phyloP scores from a whole-genome alignment of 345 rosid species.

The Ceriops tagal region DNA sequence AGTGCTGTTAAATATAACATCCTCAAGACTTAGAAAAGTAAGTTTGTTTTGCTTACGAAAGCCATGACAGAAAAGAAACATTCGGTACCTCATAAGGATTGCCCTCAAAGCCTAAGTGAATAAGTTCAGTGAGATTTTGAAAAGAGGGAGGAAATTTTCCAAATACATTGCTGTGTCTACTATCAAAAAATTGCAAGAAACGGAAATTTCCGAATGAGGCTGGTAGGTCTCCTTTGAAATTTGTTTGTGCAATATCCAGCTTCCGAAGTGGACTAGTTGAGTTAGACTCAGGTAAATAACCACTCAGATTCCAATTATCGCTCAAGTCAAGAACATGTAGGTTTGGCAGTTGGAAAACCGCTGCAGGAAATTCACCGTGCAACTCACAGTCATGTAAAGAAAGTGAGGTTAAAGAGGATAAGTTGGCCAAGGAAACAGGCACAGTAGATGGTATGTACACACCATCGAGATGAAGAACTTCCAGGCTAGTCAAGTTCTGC shows the following conservation, averaged over 20 bases:
- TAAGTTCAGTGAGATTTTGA: neutral
- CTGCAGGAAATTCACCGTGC: neutral
- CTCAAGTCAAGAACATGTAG: neutral
- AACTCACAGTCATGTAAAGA: neutral
- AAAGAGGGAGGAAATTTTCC: neutral
- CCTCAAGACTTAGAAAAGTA: neutral
- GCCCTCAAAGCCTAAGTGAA: neutral
- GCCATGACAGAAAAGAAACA: neutral
- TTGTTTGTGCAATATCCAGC: neutral
- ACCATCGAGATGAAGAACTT: neutral
- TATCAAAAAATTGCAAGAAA: neutral
- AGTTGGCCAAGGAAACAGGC: neutral
- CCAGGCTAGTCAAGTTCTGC: neutral
- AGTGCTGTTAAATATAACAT: neutral
- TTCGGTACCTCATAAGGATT: neutral
- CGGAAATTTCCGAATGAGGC: neutral
- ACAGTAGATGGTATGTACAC: neutral
- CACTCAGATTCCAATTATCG: neutral
- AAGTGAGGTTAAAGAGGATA: neutral
- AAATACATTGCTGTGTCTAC: fast-evolving
- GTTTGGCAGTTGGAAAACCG: neutral
- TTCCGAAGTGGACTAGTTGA: neutral
- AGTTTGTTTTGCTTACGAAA: neutral
- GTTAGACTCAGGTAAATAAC: neutral
- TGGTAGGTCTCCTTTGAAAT: neutral